Conservation (phyloP, 805 yeast genomes). For the Schizosaccharomyces cryophilus region DNA sequence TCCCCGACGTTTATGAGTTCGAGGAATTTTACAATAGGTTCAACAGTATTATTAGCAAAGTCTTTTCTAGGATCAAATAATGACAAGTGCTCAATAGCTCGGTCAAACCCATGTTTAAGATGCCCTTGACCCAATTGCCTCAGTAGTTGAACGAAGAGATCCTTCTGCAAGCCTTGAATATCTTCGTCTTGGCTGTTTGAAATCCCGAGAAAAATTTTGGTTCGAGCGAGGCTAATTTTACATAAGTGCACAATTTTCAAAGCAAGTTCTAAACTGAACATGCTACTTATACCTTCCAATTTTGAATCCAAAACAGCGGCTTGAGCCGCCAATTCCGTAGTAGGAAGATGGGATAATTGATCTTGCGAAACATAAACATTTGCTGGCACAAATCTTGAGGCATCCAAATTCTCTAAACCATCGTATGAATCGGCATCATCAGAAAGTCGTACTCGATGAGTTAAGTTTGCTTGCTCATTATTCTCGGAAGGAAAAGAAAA, state of each 20-base stretch:
- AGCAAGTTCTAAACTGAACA: constrained; percentile 61
- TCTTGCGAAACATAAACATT: background rate
- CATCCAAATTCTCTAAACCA: background rate
- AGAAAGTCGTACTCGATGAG: background rate
- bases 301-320: constrained; percentile 54
- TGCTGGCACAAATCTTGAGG: background rate
- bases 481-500: background rate
- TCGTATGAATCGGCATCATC: background rate
- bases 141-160: constrained; percentile 44
- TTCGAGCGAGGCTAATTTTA: constrained; percentile 34
- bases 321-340: constrained; percentile 54
- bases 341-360: constrained; percentile 11
- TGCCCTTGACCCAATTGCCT: constrained; percentile 45
- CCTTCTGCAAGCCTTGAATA: constrained; percentile 26
- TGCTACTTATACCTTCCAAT: constrained; percentile 47
- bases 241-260: constrained; percentile 47
- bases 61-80: constrained; percentile 38
- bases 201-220: constrained; percentile 22
- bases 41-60: constrained; percentile 13
- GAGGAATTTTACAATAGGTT: constrained; percentile 65
- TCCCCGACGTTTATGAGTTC: constrained; percentile 86
- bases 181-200: constrained; percentile 14
- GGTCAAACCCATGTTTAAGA: constrained; percentile 60
- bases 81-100: constrained; percentile 45
- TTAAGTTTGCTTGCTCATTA: background rate